phyloP scores from a whole-genome alignment of 352 stramenopile species.

The Plasmopara halstedii region DNA sequence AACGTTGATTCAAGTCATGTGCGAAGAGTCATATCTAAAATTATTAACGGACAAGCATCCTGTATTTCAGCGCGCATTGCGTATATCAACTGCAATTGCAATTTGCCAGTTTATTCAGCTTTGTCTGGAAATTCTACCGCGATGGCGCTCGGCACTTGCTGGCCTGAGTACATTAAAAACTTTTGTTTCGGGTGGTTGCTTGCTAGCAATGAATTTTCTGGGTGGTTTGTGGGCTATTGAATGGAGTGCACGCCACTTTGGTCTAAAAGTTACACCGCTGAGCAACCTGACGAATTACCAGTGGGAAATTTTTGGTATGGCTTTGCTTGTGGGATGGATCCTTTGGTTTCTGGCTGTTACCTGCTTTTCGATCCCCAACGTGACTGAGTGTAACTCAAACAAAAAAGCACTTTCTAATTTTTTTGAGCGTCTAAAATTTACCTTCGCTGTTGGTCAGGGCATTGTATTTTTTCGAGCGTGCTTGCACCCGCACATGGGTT shows the following conservation, averaged over 20 bases:
- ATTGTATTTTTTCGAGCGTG: slow-evolving; percentile 77
- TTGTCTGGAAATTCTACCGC: slow-evolving; percentile 72
- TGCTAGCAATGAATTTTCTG: slow-evolving; percentile 55
- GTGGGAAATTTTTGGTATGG: slow-evolving; percentile 80
- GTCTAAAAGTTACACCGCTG: slow-evolving; percentile 57
- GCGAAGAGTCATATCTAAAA: slow-evolving; percentile 79
- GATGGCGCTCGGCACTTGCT: slow-evolving; percentile 54
- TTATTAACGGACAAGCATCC: slow-evolving; percentile 75
- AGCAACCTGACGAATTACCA: slow-evolving; percentile 54
- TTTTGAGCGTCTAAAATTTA: slow-evolving; percentile 78
- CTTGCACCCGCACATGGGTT: slow-evolving; percentile 76
- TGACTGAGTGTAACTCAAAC: slow-evolving; percentile 46
- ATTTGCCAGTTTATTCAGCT: slow-evolving; percentile 83
- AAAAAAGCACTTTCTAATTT: slow-evolving; percentile 57
- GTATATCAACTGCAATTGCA: slow-evolving; percentile 69
- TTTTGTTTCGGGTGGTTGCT: slow-evolving; percentile 47
- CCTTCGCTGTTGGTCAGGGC: slow-evolving; percentile 66
- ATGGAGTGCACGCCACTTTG: slow-evolving; percentile 68
- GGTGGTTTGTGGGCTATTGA: slow-evolving; percentile 65
- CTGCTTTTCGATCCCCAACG: slow-evolving; percentile 48
- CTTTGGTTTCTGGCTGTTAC: slow-evolving; percentile 75
- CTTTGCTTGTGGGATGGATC: slow-evolving; percentile 71
- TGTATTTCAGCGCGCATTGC: slow-evolving; percentile 75
- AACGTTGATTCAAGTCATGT: slow-evolving; percentile 46
- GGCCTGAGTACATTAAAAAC: slow-evolving; percentile 42